Evolutionary conservation across 495 filamentous ascomycete genomes (phyloP), one percentile per base, ranked within the genome.

Genomic region (Hypoxylon perforatum): DNA sequence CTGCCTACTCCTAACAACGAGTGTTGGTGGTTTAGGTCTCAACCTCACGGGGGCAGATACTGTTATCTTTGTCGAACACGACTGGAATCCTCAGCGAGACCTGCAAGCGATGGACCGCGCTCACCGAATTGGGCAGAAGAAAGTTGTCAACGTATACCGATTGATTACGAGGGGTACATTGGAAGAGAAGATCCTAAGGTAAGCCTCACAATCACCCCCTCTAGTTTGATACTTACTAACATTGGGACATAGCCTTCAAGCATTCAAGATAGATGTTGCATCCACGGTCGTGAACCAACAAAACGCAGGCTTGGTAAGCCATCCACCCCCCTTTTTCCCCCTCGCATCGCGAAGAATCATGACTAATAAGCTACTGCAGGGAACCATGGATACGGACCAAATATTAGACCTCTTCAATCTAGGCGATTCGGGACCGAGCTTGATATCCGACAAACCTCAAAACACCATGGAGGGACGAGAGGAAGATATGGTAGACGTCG

Each of bases 31-130:
- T 63, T 81, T 99, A 19, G 95, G 95, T 19, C 85, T 99, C 53
- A 99, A 99, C 75, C 83, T 99, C 25, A 99, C 95, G 10, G 95
- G 95, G 63, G 95, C 95, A 8, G 95, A 99, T 78, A 99, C 95
- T 0, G 95, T 99, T 65, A 99, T 98, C 66, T 99, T 99, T 72
- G 96, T 99, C 22, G 95, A 99, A 78, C 95, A 99, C 76, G 95
- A 99, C 77, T 99, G 95, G 95, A 99, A 99, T 73, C 95, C 95
- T 30, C 96, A 98, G 74, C 96, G 97, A 77, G 95, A 99, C 78
- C 86, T 99, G 68, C 95, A 99, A 76, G 95, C 95, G 67, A 99
- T 99, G 95, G 95, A 99, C 73, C 93, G 95, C 47, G 95, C 96
- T 9, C 95, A 99, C 80, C 89, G 95, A 69, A 99, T 99, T 67